Evolutionary conservation across 73 alveolate genomes (phyloP).

Genomic region (Tetrahymena malaccensis): DNA sequence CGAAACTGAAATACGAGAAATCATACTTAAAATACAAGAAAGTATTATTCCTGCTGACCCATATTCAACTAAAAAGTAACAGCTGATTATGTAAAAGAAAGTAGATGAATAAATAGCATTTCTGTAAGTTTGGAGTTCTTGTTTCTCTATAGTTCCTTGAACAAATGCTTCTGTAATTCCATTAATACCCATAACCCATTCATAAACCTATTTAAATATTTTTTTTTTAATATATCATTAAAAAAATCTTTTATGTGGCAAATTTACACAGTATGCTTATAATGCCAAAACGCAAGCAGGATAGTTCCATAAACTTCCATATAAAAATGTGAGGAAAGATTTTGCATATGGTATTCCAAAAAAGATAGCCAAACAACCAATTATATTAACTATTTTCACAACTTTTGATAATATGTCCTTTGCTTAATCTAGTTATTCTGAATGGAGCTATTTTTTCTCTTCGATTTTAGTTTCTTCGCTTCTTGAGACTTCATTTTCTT

Average conservation of each 20-base stretch:
- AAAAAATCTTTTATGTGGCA: background rate
- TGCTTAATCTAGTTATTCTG: background rate
- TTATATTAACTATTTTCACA: background rate
- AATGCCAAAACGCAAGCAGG: slow-evolving; percentile 6
- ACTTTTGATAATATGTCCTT: background rate
- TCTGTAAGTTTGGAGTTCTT: slow-evolving; percentile 10
- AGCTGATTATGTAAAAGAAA: background rate
- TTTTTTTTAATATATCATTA: too few relatives aligned
- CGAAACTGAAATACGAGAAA: slow-evolving; percentile 8
- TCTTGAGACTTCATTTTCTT: background rate
- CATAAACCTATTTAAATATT: background rate
- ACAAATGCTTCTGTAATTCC: slow-evolving; percentile 27
- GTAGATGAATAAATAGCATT: slow-evolving; percentile 5
- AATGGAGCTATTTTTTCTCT: background rate
- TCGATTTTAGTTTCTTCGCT: background rate
- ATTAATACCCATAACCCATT: slow-evolving; percentile 35
- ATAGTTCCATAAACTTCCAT: slow-evolving; percentile 21
- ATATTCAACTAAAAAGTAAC: background rate
- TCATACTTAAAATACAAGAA: slow-evolving; percentile 12
- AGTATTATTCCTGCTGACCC: slow-evolving; percentile 20
- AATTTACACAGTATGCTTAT: slow-evolving; percentile 1
- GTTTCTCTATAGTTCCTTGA: slow-evolving; percentile 3
- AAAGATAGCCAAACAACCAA: slow-evolving; percentile 9
- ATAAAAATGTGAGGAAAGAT: background rate
- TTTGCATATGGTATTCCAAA: slow-evolving; percentile 23